Conservation (phyloP, 345 rosid genomes). For the Corymbia maculata region DNA sequence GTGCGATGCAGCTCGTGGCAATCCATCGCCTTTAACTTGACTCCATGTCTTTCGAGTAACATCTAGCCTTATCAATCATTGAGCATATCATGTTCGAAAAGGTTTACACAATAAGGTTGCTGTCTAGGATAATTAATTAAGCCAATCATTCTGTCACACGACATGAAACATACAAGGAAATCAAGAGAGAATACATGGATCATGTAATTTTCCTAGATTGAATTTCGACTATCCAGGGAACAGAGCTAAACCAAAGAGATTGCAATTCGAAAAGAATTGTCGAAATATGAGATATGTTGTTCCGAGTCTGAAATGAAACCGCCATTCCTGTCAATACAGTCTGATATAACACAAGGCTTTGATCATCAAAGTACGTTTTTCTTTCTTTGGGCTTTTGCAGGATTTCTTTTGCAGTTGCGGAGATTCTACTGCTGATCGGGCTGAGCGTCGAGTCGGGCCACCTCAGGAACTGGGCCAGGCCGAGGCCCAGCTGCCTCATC, state of each 20-base stretch:
- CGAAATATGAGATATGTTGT: background rate
- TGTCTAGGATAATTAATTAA: no score
- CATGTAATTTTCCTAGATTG: background rate
- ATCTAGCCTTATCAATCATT: background rate
- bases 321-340: background rate
- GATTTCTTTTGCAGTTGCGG: constrained; percentile 71
- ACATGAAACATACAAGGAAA: no score
- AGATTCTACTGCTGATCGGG: constrained; percentile 64
- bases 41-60: background rate
- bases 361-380: background rate
- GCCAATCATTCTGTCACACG: no score
- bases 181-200: background rate
- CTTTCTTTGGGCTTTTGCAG: constrained; percentile 12
- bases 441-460: constrained; percentile 91
- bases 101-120: no score
- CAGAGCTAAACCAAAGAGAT: background rate
- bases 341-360: background rate
- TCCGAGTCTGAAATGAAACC: background rate
- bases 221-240: background rate
- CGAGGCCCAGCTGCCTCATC: constrained; percentile 54
- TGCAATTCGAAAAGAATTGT: background rate
- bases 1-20: background rate
- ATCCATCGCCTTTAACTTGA: background rate
- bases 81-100: background rate
- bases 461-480: constrained; percentile 65